A percentile compares a stretch with the other conserved stretches of the same genome.
phyloP scores from a whole-genome alignment of 2,329 filamentous ascomycete species.

The Diaporthe sp. region DNA sequence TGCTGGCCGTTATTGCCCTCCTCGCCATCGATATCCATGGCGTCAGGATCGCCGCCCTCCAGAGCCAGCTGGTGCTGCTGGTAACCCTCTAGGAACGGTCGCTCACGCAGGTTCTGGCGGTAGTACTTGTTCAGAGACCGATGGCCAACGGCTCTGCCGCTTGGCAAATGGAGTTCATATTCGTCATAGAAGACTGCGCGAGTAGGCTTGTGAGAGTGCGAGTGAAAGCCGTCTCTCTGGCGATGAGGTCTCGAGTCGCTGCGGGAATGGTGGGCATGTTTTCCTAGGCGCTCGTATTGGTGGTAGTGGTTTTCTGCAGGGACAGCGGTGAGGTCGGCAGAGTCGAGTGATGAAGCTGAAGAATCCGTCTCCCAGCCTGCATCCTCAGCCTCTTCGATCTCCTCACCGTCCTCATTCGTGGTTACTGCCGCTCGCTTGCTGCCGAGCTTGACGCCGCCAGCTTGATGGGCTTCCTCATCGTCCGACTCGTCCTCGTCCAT shows the following conservation, averaged over 20 bases:
- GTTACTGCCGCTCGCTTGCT: slow-evolving; percentile 67
- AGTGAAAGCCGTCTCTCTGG: slow-evolving; percentile 83
- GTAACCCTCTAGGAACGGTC: slow-evolving; percentile 81
- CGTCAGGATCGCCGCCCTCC: slow-evolving; percentile 53
- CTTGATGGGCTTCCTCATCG: slow-evolving; percentile 63
- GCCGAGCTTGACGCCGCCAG: slow-evolving; percentile 78
- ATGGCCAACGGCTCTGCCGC: slow-evolving; percentile 90
- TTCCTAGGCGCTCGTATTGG: slow-evolving; percentile 78
- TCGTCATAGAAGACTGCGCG: slow-evolving; percentile 91
- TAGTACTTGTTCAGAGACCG: slow-evolving; percentile 89
- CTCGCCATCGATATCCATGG: slow-evolving; percentile 60
- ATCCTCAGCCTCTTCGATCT: slow-evolving; percentile 67
- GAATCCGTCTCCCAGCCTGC: slow-evolving; percentile 98
- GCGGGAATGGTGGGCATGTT: slow-evolving; percentile 82
- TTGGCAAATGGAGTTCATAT: slow-evolving; percentile 92
- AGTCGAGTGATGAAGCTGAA: slow-evolving; percentile 88
- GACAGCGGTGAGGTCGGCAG: slow-evolving; percentile 83
- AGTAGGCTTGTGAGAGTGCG: slow-evolving; percentile 81
- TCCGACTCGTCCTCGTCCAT: slow-evolving; percentile 73
- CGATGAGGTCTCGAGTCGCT: slow-evolving; percentile 79
- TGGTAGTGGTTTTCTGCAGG: slow-evolving; percentile 79
- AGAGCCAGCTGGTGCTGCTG: slow-evolving; percentile 70
- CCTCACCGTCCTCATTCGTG: slow-evolving; percentile 63
- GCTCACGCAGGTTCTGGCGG: slow-evolving; percentile 89
- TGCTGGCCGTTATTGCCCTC: slow-evolving; percentile 43